These are phyloP conservation scores for Metschnikowia matae DNA, from an alignment of 805 yeast species.

Conservation along the genomic window DNA sequence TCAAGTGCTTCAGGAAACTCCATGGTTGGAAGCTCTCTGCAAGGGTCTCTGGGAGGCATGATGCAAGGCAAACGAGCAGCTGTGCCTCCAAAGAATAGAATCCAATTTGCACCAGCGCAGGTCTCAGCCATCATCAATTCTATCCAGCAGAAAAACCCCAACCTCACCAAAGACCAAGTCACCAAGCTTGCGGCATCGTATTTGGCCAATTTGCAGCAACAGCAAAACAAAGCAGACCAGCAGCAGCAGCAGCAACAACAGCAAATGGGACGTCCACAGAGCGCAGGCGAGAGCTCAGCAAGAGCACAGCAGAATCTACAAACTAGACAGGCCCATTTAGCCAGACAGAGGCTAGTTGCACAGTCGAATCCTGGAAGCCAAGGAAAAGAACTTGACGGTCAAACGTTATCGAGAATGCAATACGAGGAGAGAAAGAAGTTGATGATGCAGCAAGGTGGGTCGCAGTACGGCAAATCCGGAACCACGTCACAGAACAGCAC, in stretches of 20 bases:
- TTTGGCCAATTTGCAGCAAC: constrained; percentile 53
- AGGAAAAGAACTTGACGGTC: constrained; percentile 20
- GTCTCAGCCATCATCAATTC: constrained; percentile 62
- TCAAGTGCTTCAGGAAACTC: not conserved
- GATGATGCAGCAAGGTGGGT: constrained; percentile 25
- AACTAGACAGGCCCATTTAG: constrained; percentile 14
- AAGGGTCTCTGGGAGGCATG: not conserved
- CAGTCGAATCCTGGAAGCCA: constrained; percentile 7
- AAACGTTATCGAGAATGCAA: constrained; percentile 27
- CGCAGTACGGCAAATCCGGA: constrained; percentile 9
- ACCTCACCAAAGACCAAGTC: constrained; percentile 58
- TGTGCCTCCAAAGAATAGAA: constrained; percentile 25
- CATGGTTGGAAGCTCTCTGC: not conserved
- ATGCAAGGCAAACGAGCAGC: constrained; percentile 8
- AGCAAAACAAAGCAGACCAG: constrained; percentile 33
- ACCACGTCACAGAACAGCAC: not conserved
- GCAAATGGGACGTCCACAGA: constrained; percentile 15
- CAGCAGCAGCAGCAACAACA: constrained; percentile 7
- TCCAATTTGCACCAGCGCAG: constrained; percentile 55
- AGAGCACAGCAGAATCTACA: constrained; percentile 11
- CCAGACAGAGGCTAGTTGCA: constrained; percentile 12
- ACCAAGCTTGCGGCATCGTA: constrained; percentile 63
- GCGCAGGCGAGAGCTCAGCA: constrained; percentile 9
- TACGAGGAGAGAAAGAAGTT: constrained; percentile 37
- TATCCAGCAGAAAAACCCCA: constrained; percentile 64